phyloP scores from a whole-genome alignment of 1,284 basidiomycete species.

The Microbotryomycetes sp. region DNA sequence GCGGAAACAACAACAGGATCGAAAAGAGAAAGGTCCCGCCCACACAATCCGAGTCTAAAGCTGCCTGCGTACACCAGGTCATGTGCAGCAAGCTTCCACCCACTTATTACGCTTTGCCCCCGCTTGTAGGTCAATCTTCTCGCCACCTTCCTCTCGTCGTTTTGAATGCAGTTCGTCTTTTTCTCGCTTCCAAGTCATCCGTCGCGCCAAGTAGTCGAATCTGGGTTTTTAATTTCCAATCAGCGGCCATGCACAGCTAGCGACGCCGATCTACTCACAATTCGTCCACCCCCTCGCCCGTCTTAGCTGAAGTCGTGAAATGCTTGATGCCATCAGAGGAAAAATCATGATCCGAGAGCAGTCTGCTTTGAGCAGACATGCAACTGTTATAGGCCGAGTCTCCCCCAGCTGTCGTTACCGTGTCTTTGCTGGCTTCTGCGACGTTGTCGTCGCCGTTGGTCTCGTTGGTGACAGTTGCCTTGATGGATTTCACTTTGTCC shows the following conservation, averaged over 20 bases:
- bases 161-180: background rate
- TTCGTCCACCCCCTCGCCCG: slow-evolving; percentile 32
- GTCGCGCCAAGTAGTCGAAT: background rate
- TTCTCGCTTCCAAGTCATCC: background rate
- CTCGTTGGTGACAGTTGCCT: no score
- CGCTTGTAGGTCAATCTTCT: background rate
- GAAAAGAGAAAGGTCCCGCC: background rate
- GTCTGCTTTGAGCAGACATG: background rate
- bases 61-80: background rate
- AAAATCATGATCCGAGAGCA: slow-evolving; percentile 9
- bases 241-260: background rate
- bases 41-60: background rate
- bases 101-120: background rate
- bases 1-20: background rate
- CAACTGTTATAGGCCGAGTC: background rate
- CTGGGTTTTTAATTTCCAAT: background rate
- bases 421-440: background rate
- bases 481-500: no score
- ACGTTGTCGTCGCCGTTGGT: background rate
- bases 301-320: slow-evolving; percentile 33
- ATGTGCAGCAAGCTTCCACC: slow-evolving; percentile 3
- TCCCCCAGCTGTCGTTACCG: background rate
- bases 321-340: slow-evolving; percentile 27
- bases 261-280: slow-evolving; percentile 14
- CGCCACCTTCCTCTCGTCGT: background rate